These are phyloP conservation scores for Citrus cavaleriei DNA, from an alignment of 345 rosid genomes.

Conservation along the genomic window DNA sequence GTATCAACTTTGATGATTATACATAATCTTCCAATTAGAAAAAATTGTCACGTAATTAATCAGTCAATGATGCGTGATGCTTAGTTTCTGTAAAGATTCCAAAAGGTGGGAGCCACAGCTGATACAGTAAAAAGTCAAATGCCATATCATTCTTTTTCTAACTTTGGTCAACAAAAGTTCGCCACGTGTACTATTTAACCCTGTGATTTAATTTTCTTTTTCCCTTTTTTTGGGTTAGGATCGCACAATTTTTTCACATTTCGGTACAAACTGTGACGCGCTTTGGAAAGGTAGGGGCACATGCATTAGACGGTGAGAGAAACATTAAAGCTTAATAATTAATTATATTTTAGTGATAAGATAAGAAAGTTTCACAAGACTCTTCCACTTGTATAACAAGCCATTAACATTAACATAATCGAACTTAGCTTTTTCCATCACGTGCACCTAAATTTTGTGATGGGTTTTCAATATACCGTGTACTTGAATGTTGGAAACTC, in stretches of 20 bases:
- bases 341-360: constrained; percentile 6
- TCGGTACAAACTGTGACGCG: neutral
- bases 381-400: constrained; percentile 1
- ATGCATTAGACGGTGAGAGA: neutral
- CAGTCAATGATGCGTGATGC: constrained; percentile 1
- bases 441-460: constrained; percentile 5
- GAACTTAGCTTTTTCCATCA: constrained; percentile 15
- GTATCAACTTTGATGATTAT: neutral
- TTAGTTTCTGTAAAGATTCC: neutral
- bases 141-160: neutral
- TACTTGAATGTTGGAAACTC: no score
- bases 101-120: neutral
- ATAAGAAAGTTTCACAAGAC: neutral
- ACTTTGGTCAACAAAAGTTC: neutral
- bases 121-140: neutral
- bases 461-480: no score
- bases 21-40: neutral
- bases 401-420: constrained; percentile 8
- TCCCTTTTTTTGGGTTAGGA: neutral
- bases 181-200: neutral
- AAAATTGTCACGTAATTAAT: neutral
- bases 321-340: neutral
- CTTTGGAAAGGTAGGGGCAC: neutral
- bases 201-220: no score
- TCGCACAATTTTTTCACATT: neutral